These are phyloP conservation scores for Peterozyma toletana DNA, from an alignment of 805 yeast genomes.

Conservation along the genomic window DNA sequence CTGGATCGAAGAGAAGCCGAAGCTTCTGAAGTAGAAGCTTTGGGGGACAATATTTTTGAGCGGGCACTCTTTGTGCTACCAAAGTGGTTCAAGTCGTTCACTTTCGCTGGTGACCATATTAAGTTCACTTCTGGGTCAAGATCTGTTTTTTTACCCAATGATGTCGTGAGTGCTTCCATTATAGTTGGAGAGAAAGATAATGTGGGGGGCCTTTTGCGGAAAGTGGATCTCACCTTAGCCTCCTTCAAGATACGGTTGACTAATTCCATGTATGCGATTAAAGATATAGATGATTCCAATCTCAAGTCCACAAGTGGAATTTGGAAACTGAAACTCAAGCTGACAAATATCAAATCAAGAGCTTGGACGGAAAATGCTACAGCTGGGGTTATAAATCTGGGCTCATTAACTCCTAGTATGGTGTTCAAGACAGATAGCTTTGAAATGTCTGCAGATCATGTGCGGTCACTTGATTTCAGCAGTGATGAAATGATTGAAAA, in stretches of 20 bases:
- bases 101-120: constrained; percentile 16
- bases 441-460: too few relatives aligned
- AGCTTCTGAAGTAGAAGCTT: neutral
- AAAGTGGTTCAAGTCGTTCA: constrained; percentile 20
- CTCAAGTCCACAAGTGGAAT: neutral
- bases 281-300: neutral
- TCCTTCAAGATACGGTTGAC: neutral
- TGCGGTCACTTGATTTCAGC: too few relatives aligned
- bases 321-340: neutral
- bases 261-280: neutral
- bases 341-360: neutral
- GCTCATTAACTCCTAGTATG: constrained; percentile 3
- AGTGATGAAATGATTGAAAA: too few relatives aligned
- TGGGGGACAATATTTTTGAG: neutral
- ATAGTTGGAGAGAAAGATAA: constrained; percentile 29
- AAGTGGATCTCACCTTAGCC: constrained; percentile 2
- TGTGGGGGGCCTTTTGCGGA: constrained; percentile 17
- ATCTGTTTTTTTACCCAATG: constrained; percentile 34
- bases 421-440: constrained; percentile 1
- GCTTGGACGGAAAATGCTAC: neutral
- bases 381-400: constrained; percentile 2
- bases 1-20: neutral
- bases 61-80: constrained; percentile 24
- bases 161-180: constrained; percentile 22
- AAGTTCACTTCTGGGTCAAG: constrained; percentile 29